Evolutionary conservation across 768 basidiomycete genomes (phyloP).

Genomic region (button mushroom (Agaricus bisporus)): DNA sequence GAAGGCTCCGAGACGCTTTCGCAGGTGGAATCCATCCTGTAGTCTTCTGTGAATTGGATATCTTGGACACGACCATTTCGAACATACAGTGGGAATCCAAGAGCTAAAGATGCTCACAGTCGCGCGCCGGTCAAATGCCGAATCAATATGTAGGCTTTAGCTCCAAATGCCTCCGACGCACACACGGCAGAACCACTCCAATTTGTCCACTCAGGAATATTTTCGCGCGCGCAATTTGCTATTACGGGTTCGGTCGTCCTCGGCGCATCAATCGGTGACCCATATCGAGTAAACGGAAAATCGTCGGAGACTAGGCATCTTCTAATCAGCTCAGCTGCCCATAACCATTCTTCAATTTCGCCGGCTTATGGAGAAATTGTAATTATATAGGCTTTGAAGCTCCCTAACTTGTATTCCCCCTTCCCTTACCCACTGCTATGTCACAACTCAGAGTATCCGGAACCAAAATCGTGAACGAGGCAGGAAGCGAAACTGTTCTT

Average conservation of each 20-base stretch:
- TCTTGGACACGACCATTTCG: neutral
- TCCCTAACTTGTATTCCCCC: neutral
- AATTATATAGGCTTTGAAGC: neutral
- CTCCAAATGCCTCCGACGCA: too few relatives aligned
- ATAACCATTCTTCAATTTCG: slow-evolving; percentile 1
- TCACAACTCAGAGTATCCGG: slow-evolving; percentile 51
- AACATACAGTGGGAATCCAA: neutral
- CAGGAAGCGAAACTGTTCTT: slow-evolving; percentile 51
- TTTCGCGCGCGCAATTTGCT: too few relatives aligned
- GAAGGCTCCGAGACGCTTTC: neutral
- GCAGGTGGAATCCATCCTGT: neutral
- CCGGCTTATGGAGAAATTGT: neutral
- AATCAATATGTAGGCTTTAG: neutral
- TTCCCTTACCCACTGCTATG: slow-evolving; percentile 24
- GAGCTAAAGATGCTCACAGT: neutral
- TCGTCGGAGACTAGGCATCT: slow-evolving; percentile 14
- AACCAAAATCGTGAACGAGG: slow-evolving; percentile 52
- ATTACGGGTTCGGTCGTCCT: too few relatives aligned
- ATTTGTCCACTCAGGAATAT: neutral
- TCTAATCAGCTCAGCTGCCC: neutral
- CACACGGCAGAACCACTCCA: neutral
- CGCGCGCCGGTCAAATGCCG: neutral
- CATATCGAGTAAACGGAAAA: slow-evolving; percentile 9
- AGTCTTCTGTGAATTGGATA: neutral
- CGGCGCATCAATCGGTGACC: neutral